Conservation (phyloP, 2,329 filamentous ascomycete genomes). For the Fusarium verticillioides region DNA sequence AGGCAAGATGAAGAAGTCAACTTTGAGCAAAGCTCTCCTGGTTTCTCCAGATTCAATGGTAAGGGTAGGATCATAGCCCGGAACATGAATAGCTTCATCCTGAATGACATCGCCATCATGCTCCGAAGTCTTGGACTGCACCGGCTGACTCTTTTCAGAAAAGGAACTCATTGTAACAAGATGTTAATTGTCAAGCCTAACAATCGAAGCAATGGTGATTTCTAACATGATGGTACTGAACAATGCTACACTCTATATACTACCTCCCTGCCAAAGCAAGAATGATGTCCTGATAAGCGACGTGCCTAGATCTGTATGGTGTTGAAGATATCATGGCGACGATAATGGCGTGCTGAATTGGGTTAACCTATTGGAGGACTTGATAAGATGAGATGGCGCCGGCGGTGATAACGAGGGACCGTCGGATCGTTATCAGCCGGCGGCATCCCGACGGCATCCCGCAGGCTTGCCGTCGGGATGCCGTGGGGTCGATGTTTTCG, state of each 20-base stretch:
- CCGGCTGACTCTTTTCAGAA: slow-evolving; percentile 12
- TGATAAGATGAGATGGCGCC: neutral
- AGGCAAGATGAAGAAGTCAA: slow-evolving; percentile 45
- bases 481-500: neutral
- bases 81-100: slow-evolving; percentile 34
- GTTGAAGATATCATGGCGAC: slow-evolving; percentile 39
- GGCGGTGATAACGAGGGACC: slow-evolving; percentile 1
- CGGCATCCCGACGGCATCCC: slow-evolving; percentile 29
- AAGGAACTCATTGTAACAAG: slow-evolving; percentile 19
- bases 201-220: neutral
- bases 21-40: slow-evolving; percentile 36
- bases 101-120: slow-evolving; percentile 16
- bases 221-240: neutral
- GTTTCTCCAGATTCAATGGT: slow-evolving; percentile 13
- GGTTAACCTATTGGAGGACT: slow-evolving; percentile 19
- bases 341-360: slow-evolving; percentile 43
- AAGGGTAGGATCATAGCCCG: slow-evolving; percentile 42
- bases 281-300: neutral
- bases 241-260: slow-evolving; percentile 3
- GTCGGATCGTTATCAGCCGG: slow-evolving; percentile 22
- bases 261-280: neutral
- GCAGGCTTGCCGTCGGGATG: slow-evolving; percentile 18
- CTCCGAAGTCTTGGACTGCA: slow-evolving; percentile 1
- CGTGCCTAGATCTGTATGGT: neutral
- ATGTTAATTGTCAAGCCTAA: neutral